These are phyloP conservation scores for Fonsecaea monophora DNA, from an alignment of 2,329 filamentous ascomycete genomes.

Conservation along the genomic window DNA sequence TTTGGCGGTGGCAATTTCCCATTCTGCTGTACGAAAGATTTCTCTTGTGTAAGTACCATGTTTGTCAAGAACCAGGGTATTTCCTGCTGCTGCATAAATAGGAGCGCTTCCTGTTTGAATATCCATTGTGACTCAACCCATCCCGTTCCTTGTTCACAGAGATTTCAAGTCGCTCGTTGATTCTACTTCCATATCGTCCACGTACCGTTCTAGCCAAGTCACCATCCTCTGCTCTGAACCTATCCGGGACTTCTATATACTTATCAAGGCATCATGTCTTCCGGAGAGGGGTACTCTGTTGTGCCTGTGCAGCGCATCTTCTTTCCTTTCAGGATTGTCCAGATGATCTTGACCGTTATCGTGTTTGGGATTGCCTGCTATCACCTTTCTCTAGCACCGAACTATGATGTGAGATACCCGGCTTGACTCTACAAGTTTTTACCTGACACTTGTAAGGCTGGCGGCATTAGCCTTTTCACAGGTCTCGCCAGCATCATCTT, in stretches of 20 bases:
- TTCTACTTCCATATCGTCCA: neutral
- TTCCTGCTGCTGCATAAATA: neutral
- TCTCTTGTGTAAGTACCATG: neutral
- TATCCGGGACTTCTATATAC: neutral
- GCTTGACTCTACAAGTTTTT: neutral
- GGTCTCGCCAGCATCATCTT: neutral
- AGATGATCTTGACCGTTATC: constrained; percentile 1
- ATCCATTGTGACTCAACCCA: neutral
- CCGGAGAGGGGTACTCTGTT: neutral
- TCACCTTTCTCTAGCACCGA: neutral
- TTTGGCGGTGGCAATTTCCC: constrained; percentile 3
- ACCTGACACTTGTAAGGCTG: neutral
- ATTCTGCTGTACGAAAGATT: neutral
- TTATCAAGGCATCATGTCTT: neutral
- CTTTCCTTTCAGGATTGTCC: neutral
- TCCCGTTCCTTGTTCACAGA: neutral
- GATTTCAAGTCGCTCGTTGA: neutral
- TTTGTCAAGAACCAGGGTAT: neutral
- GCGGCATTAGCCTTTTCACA: neutral
- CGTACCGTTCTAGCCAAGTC: neutral
- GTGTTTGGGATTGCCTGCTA: constrained; percentile 1
- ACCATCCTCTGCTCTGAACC: neutral
- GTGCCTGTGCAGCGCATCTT: constrained; percentile 1
- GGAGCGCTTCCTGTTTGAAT: neutral
- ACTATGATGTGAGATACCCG: neutral